Base-by-base conservation (phyloP, 1,139 yeast genomes). In the Debaryomycetaceae sp. region DNA sequence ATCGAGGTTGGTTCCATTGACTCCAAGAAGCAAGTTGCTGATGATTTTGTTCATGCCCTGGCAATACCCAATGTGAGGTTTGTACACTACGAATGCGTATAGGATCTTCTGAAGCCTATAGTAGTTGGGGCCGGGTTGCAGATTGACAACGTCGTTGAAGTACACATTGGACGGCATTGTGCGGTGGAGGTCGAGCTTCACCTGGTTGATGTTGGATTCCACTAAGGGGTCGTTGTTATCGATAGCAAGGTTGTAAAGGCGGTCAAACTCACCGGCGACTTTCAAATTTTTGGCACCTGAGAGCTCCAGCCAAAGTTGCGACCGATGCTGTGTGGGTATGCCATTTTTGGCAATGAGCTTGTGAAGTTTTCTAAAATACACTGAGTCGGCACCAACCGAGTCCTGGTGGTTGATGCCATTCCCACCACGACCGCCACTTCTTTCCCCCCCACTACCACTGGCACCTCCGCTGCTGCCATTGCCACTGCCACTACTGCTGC, bases 1-100 rank as follows among this genome's bases (percentile, higher is more conserved):
- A 7, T 42, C 40, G 20, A 52, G 35, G 17, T 29, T 35, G 22
- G 38, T 37, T 5, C 12, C 27, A n/a, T 19, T 19, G 14, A 46
- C 37, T 6, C 71, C 65, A 18, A 76, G 44, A 10, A 76, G 46
- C 6, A 76, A 44, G 30, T 71, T 72, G 0, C 78, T 83, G 4
- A 72, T 71, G 17, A 76, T 69, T 42, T 75, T 69, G 43, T 76
- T 76, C 83, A 76, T 75, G 0, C 83, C 83, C 44, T 76, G 83
- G 34, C 76, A 71, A 43, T 76, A 76, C 0, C 83, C 82, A 26
- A 75, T 59, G 1, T 58, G 59, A 0, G 75, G 69, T 35, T 65
- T 63, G 39, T 69, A 64, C 5, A 67, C 57, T n/a, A 71, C 67
- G 44, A 69, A 75, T 0, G 81, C 80, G 28, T 69, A 62, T 27